phyloP scores from a whole-genome alignment of 169 alveolate species.

The Cardiosporidium cionae region DNA sequence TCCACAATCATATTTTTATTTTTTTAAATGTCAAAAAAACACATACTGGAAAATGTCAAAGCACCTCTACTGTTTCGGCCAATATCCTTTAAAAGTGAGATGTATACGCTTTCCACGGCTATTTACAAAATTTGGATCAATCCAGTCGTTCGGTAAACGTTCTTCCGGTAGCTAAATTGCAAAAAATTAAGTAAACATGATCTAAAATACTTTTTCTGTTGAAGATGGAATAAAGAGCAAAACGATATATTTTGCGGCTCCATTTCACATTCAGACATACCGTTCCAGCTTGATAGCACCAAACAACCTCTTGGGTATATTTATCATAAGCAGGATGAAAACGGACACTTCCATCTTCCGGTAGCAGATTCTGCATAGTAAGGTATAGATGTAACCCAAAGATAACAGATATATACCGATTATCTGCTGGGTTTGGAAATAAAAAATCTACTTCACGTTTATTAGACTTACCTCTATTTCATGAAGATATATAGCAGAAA shows the following conservation, averaged over 20 bases:
- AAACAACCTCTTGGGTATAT: conserved; percentile 61
- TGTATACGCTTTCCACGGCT: conserved; percentile 60
- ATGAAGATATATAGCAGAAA: conserved; percentile 51
- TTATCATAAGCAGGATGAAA: conserved; percentile 55
- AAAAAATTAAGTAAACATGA: neutral
- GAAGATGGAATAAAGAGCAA: neutral
- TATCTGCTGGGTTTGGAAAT: no score
- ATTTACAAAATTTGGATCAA: conserved; percentile 68
- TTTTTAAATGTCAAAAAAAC: no score
- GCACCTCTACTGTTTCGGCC: conserved; percentile 56
- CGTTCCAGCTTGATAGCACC: conserved; percentile 68
- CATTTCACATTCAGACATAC: conserved; percentile 26
- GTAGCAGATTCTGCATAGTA: conserved; percentile 43
- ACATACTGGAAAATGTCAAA: neutral
- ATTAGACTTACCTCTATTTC: conserved; percentile 40
- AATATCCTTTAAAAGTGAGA: conserved; percentile 53
- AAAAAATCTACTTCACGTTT: no score
- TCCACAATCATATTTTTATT: no score
- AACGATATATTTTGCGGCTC: no score
- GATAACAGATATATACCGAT: no score
- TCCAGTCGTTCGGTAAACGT: conserved; percentile 63
- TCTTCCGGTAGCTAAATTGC: conserved; percentile 60
- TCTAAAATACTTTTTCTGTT: no score
- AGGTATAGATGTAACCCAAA: no score
- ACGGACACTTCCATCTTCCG: conserved; percentile 58